phyloP scores from a whole-genome alignment of 2,329 filamentous ascomycete species.

The Fusarium virguliforme region DNA sequence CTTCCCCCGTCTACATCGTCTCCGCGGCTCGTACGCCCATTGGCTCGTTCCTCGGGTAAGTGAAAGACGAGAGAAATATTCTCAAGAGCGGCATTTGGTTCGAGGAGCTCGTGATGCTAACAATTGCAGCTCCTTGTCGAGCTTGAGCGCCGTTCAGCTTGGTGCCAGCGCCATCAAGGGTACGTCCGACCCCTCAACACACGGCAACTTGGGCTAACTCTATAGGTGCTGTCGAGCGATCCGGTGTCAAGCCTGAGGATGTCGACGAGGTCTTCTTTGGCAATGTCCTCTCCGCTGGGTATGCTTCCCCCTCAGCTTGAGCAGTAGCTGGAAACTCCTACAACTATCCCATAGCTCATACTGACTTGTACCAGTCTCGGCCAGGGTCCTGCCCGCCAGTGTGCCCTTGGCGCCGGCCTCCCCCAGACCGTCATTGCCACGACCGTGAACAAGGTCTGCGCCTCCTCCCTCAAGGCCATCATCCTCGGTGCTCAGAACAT shows the following conservation, averaged over 20 bases:
- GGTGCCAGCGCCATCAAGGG: conserved; percentile 95
- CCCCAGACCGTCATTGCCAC: conserved; percentile 85
- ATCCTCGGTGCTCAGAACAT: conserved; percentile 97
- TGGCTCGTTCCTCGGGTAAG: conserved; percentile 93
- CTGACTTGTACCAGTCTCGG: conserved; percentile 76
- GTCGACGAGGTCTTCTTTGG: conserved; percentile 98
- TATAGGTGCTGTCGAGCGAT: conserved; percentile 85
- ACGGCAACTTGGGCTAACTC: conserved; percentile 3
- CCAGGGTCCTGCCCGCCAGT: conserved; percentile 96
- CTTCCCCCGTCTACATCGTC: conserved; percentile 95
- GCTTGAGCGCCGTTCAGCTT: conserved; percentile 87
- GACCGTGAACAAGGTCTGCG: conserved; percentile 99
- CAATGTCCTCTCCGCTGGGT: conserved; percentile 98
- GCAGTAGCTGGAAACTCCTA: neutral
- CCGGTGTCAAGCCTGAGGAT: conserved; percentile 88
- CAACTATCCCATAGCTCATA: conserved; percentile 3
- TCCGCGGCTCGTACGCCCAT: conserved; percentile 91
- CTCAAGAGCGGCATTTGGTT: conserved; percentile 24
- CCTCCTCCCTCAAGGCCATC: conserved; percentile 93
- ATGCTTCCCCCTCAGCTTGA: conserved; percentile 54
- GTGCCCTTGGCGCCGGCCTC: conserved; percentile 90
- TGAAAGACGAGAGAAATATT: conserved; percentile 5
- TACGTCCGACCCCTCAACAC: conserved; percentile 58
- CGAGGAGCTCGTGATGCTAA: conserved; percentile 39
- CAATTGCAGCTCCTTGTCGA: conserved; percentile 82